Evolutionary conservation across 163 green algal genomes (phyloP), one percentile per base, ranked within the genome.

Genomic region (Scenedesmus sp.): DNA sequence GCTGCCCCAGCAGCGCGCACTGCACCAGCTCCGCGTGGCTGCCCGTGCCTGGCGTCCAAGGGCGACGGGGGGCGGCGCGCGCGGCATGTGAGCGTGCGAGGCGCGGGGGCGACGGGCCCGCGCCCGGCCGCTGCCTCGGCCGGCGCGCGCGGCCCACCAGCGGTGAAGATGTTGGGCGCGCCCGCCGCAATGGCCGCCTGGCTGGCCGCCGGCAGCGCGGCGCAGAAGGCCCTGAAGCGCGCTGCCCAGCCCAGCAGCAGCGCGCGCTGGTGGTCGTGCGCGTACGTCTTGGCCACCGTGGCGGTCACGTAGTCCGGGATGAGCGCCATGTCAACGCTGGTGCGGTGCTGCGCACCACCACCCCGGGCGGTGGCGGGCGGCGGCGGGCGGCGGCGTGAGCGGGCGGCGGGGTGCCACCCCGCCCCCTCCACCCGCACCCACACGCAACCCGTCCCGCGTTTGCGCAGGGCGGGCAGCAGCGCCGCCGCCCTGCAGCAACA

Each of bases 251-350:
- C 60, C 33, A 54, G n/a, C 60, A 81, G 73, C 57, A 81, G 62
- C 31, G 5, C 15, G n/a, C 45, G 60, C 47, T 74, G 73, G 31
- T 74, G 29, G 6, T 18, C 73, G 0, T 45, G 7, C 9, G 18
- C 56, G 60, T 74, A 81, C 1, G 18, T 9, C 13, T 42, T 65
- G 13, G 60, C 31, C 7, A 81, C 60, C 15, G 15, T 50, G 50
- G 33, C 63, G 28, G 45, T 74, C n/a, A 74, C 60, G 62, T 67
- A 81, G 14, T 54, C 48, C 6, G 60, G 60, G 2, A 81, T 31
- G 4, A 81, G 26, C 60, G 64, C 56, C 73, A 81, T 73, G 62
- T 81, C 73, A 11, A 81, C 60, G 36, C 50, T 66, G 17, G 39
- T 57, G 36, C 54, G 44, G 54, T 77, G 28, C 69, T 77, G 69